Conservation (phyloP, 257 asterid species). For the Solanum peruvianum region DNA sequence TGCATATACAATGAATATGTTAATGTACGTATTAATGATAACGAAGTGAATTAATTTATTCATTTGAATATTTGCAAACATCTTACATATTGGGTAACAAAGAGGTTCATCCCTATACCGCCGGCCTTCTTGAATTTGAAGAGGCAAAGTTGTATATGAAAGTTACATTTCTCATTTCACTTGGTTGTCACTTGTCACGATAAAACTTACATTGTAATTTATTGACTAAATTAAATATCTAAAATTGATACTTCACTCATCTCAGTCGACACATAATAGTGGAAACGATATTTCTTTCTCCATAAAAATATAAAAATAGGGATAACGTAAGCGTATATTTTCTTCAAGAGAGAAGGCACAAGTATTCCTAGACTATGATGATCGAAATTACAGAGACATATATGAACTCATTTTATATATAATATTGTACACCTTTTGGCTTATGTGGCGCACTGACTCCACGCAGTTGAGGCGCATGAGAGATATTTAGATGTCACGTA, state of each 20-base stretch:
- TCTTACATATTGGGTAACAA: background rate
- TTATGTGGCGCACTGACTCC: too few species aligned
- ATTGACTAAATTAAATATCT: background rate
- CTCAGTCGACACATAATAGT: background rate
- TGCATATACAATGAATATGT: background rate
- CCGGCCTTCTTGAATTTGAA: background rate
- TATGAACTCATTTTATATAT: too few species aligned
- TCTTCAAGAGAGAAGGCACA: too few species aligned
- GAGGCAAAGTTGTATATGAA: background rate
- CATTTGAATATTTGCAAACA: background rate
- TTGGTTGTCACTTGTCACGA: background rate
- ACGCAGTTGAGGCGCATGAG: too few species aligned
- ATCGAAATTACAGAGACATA: too few species aligned
- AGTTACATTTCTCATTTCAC: background rate
- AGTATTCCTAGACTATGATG: too few species aligned
- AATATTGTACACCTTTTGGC: too few species aligned
- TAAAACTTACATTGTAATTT: too few species aligned
- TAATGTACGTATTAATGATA: background rate
- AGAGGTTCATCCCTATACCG: background rate
- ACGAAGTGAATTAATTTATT: background rate
- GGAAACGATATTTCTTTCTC: background rate
- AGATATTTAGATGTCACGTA: too few species aligned
- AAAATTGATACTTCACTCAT: background rate
- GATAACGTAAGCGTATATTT: rapidly evolving
- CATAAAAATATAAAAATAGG: background rate